phyloP scores from a whole-genome alignment of 805 yeast genomes.

The Ogataea pini region DNA sequence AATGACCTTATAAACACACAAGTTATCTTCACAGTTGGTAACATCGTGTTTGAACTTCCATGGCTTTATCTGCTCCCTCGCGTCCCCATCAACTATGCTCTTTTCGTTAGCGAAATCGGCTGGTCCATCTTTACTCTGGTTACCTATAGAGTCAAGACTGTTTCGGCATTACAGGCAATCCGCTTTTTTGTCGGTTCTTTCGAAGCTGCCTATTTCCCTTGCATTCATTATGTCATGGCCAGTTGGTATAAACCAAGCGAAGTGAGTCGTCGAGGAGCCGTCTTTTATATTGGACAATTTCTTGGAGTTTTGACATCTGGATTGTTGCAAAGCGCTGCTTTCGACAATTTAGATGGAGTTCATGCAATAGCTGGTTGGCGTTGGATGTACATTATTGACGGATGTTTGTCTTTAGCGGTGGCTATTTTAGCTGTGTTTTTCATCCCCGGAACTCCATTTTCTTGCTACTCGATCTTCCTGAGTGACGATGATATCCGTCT shows the following conservation, averaged over 20 bases:
- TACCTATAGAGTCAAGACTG: slow-evolving; percentile 50
- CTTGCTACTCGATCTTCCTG: slow-evolving; percentile 52
- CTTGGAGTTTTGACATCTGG: slow-evolving; percentile 61
- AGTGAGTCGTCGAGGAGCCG: slow-evolving; percentile 60
- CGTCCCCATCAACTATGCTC: slow-evolving; percentile 52
- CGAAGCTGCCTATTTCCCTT: slow-evolving; percentile 70
- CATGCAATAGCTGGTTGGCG: slow-evolving; percentile 48
- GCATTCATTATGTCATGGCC: slow-evolving; percentile 58
- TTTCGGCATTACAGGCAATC: slow-evolving; percentile 55
- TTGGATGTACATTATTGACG: slow-evolving; percentile 58
- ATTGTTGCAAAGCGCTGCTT: slow-evolving; percentile 45
- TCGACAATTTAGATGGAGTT: slow-evolving; percentile 31
- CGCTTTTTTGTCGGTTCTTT: slow-evolving; percentile 69
- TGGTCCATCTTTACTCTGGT: slow-evolving; percentile 71
- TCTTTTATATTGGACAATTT: slow-evolving; percentile 64
- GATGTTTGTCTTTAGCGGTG: slow-evolving; percentile 34
- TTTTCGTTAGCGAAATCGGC: slow-evolving; percentile 53
- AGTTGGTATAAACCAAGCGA: slow-evolving; percentile 59
- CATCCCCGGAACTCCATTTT: slow-evolving; percentile 68
- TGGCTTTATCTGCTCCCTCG: slow-evolving; percentile 58
- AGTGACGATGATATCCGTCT: slow-evolving; percentile 58
- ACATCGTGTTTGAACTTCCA: slow-evolving; percentile 61
- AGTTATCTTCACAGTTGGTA: slow-evolving; percentile 59
- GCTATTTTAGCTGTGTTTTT: slow-evolving; percentile 30
- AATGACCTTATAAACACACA: slow-evolving; percentile 63